Base-by-base conservation (phyloP, 352 stramenopile genomes). In the Phytophthora rubi region DNA sequence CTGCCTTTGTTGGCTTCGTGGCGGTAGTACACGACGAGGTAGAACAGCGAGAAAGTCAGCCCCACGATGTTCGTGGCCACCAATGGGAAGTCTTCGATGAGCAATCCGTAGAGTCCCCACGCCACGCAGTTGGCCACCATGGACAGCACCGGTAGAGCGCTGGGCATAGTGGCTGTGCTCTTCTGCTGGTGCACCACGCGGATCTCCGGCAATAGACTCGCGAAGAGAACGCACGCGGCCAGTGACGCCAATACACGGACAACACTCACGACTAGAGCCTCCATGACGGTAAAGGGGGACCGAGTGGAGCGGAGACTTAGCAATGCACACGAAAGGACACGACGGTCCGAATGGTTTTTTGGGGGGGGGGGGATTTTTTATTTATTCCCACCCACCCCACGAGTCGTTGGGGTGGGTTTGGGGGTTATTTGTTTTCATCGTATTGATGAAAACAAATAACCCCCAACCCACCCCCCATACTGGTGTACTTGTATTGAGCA, bases 121-220 rank as follows among this genome's bases (percentile, higher is more conserved):
- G 78, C 65, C 35, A 84, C 68, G 57, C 83, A 86, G 65, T 91
- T 91, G n/a, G 59, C 80, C 30, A 88, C 55, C 82, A 90, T 88
- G n/a, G 80, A 81, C 39, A 90, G 65, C 54, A 90, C 75, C 32
- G 78, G 82, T 26, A 90, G 65, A 10, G 70, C 59, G 13, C 72
- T 79, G 18, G 72, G 69, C 69, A 83, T 76, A 39, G 44, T 75
- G n/a, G 59, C 47, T 3, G 70, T 77, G 66, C 63, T 77, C 45
- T 78, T 76, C 12, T 71, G 52, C 45, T 61, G 64, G 8, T 79
- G 70, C 56, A 83, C 79, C 18, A 71, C 55, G 8, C 75, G 76
- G 49, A 89, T 75, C 12, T 65, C 70, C 1, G 79, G 81, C 7
- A 78, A 32, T 0, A 86, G 77, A 54, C 79, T 86, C 44, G 75